A percentile compares a stretch with the other conserved stretches of the same genome.
phyloP scores from a whole-genome alignment of 2,329 filamentous ascomycete species.

The Aspergillus proliferans region DNA sequence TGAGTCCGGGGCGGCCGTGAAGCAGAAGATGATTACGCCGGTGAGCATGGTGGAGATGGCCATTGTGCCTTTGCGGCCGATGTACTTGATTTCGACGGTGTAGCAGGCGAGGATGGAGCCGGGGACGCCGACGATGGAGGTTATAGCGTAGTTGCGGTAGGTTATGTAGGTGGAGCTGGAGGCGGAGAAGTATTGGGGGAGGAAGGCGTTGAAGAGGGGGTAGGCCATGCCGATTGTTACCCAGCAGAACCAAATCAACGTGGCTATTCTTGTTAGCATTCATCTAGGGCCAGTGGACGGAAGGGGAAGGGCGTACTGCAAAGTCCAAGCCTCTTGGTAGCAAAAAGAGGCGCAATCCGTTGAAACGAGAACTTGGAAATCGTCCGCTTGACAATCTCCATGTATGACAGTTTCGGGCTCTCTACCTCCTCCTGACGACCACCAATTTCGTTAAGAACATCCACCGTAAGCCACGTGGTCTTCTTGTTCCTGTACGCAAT shows the following conservation, averaged over 20 bases:
- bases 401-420: slow-evolving; percentile 35
- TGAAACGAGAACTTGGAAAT: slow-evolving; percentile 61
- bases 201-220: slow-evolving; percentile 80
- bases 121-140: slow-evolving; percentile 68
- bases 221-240: slow-evolving; percentile 78
- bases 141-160: slow-evolving; percentile 80
- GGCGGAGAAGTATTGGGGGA: slow-evolving; percentile 73
- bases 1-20: slow-evolving; percentile 45
- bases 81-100: slow-evolving; percentile 63
- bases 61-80: slow-evolving; percentile 54
- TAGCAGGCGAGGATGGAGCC: slow-evolving; percentile 69
- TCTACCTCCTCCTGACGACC: slow-evolving; percentile 41
- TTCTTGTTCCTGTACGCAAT: slow-evolving; percentile 64
- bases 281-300: background rate
- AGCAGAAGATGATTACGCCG: slow-evolving; percentile 50
- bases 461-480: slow-evolving; percentile 70
- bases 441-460: slow-evolving; percentile 54
- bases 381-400: slow-evolving; percentile 52
- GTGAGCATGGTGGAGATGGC: slow-evolving; percentile 47
- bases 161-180: slow-evolving; percentile 34
- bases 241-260: slow-evolving; percentile 71
- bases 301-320: slow-evolving; percentile 34
- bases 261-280: slow-evolving; percentile 18
- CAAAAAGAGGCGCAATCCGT: slow-evolving; percentile 60
- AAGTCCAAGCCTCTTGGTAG: slow-evolving; percentile 41